Evolutionary conservation across 169 alveolate species (phyloP), one percentile per base, ranked within the genome.

Genomic region (Blepharisma undulans): DNA sequence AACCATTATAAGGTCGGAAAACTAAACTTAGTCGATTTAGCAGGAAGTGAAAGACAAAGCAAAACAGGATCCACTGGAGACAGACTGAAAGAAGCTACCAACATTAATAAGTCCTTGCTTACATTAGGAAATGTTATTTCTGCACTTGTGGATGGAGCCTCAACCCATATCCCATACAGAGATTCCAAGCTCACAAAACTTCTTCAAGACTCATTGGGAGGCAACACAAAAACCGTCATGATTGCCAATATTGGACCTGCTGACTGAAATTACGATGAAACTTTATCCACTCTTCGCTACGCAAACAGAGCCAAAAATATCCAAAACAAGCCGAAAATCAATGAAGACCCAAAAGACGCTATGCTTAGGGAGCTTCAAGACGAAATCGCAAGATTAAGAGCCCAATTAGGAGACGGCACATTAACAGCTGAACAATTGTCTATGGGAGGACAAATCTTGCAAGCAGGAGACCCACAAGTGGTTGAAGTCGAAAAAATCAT

Each of bases 141-240:
- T 93, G 98, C 99, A 16, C 94, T 98, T 3, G 96, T 97, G 14
- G 99, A 97, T 91, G 92, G 92, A 30, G 94, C 96, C 85, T 92
- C 98, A 36, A 93, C 98, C 7, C 98, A 99, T 87, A 96, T 99
- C 18, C 99, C 99, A 1, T 99, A 99, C 91, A 94, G 99, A 91
- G 99, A 99, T 90, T 97, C 99, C 34, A 98, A 99, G 94, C 94
- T 99, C 81, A 99, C 99, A 5, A 96, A 99, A 91, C 84, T 98
- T 21, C 94, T 99, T 71, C 97, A 97, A 90, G 99, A 98, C 92
- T 97, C 99, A 0, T 94, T 99, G 66, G 99, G 99, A n/a, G 99
- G 99, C 0, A 97, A 98, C 77, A 97, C 99, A 7, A 97, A 98
- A 91, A 98, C 99, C 1, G 98, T 98, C 22, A 97, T 99, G 97